Evolutionary conservation across 2,329 filamentous ascomycete species (phyloP), one percentile per base, ranked within the genome.

Genomic region (Domatiomyces globalis): DNA sequence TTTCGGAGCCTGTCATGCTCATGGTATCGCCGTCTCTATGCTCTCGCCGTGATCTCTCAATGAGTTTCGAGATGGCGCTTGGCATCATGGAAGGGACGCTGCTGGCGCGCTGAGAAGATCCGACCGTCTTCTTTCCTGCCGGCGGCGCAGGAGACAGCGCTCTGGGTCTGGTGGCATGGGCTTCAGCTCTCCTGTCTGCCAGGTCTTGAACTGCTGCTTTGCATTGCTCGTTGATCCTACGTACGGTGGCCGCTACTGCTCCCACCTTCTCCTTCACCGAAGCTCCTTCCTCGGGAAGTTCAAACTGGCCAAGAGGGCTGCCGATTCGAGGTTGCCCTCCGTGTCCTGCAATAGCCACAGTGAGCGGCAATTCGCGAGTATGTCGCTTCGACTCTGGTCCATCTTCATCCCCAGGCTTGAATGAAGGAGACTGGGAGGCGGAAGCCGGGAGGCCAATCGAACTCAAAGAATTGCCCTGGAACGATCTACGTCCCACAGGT

Each of bases 151-250:
- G 33, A 39, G 33, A 39, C 15, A 10, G 12, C 9, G 33, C 33
- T 39, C 33, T 39, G 10, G 33, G 4, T 15, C 33, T 15, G 33
- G 33, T 2, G 12, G 33, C 33, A 15, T 39, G 33, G 15, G 33
- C 15, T 39, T 47, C 45, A 47, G 19, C 27, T 47, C 45, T 47
- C 45, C 17, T 47, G 20, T 47, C 45, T 39, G 48, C 57, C 56
- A 42, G 81, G 59, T 90, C 88, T 69, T 96, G 90, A 18, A 96
- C 90, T 46, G 90, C 92, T 54, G 90, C 90, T 63, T 90, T 87
- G 68, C 90, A 96, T 71, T 96, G 90, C 71, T 96, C 90, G 52
- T 87, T 87, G 70, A 96, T 96, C 73, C 94, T 95, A 67, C 90
- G 86, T 70, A 96, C 95, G 66, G 96, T 96, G 73, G 95, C 89